Evolutionary conservation across 2,329 filamentous ascomycete species (phyloP).

Genomic region (Paecilomyces sp.): DNA sequence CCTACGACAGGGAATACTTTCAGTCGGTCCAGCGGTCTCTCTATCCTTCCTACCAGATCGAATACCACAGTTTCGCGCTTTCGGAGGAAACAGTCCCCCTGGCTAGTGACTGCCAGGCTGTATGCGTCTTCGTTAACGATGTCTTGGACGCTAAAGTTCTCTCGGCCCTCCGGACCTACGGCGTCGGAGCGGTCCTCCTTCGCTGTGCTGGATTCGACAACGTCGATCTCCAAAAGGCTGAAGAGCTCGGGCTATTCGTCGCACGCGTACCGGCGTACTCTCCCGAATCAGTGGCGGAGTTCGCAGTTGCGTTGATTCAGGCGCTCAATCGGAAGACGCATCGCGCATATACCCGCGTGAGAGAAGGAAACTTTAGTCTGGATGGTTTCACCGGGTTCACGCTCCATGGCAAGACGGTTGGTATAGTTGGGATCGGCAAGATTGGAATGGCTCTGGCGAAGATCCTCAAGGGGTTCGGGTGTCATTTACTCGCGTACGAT

Average conservation of each 20-base stretch:
- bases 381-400: conserved; percentile 54
- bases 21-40: conserved; percentile 40
- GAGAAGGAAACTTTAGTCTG: conserved; percentile 62
- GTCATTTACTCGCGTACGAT: conserved; percentile 55
- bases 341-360: conserved; percentile 60
- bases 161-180: conserved; percentile 40
- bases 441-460: conserved; percentile 57
- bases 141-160: conserved; percentile 47
- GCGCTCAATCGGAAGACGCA: conserved; percentile 63
- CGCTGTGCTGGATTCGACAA: conserved; percentile 65
- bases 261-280: conserved; percentile 63
- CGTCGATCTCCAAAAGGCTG: conserved; percentile 53
- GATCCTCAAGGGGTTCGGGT: conserved; percentile 60
- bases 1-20: conserved; percentile 48
- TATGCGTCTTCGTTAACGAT: conserved; percentile 66
- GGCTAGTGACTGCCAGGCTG: conserved; percentile 46
- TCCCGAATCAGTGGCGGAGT: conserved; percentile 64
- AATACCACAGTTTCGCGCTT: conserved; percentile 54
- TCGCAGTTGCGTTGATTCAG: conserved; percentile 59
- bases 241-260: conserved; percentile 51
- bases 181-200: conserved; percentile 54
- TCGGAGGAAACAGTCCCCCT: conserved; percentile 50
- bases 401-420: conserved; percentile 58
- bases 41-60: conserved; percentile 38
- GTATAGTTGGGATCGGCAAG: conserved; percentile 57